Evolutionary conservation across 805 yeast genomes (phyloP).

Genomic region (Saccharomycopsis fodiens): DNA sequence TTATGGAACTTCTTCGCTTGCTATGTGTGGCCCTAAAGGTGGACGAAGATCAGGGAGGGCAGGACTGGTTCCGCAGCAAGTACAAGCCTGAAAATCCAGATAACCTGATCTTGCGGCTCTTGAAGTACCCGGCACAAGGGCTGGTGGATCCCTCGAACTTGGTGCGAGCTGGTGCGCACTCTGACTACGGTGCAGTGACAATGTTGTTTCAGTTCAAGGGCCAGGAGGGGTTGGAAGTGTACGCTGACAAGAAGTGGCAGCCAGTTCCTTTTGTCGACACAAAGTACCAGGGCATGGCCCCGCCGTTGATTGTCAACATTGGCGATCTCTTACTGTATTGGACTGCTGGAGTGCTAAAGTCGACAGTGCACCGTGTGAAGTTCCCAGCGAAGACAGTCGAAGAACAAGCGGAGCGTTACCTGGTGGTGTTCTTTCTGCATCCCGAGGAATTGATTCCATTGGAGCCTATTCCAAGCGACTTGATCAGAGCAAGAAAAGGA

Average conservation of each 20-base stretch:
- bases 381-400: slow-evolving; percentile 48
- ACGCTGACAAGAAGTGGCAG: slow-evolving; percentile 43
- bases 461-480: slow-evolving; percentile 65
- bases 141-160: slow-evolving; percentile 41
- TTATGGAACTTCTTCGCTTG: slow-evolving; percentile 42
- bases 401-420: slow-evolving; percentile 59
- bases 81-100: slow-evolving; percentile 45
- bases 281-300: slow-evolving; percentile 35
- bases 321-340: slow-evolving; percentile 74
- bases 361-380: slow-evolving; percentile 67
- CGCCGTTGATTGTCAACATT: slow-evolving; percentile 74
- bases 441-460: slow-evolving; percentile 59
- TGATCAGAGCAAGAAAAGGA: slow-evolving; percentile 32
- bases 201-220: slow-evolving; percentile 60
- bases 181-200: slow-evolving; percentile 76
- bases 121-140: slow-evolving; percentile 62
- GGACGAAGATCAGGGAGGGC: slow-evolving; percentile 44
- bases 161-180: slow-evolving; percentile 78
- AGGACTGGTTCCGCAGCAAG: slow-evolving; percentile 56
- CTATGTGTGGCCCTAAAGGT: slow-evolving; percentile 59
- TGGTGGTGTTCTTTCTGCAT: slow-evolving; percentile 73
- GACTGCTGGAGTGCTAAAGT: slow-evolving; percentile 70
- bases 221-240: slow-evolving; percentile 68
- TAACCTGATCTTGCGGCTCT: slow-evolving; percentile 61
- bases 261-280: slow-evolving; percentile 56